These are phyloP conservation scores for Fusarium mangiferae DNA, from an alignment of 2,329 filamentous ascomycete species.

Conservation along the genomic window DNA sequence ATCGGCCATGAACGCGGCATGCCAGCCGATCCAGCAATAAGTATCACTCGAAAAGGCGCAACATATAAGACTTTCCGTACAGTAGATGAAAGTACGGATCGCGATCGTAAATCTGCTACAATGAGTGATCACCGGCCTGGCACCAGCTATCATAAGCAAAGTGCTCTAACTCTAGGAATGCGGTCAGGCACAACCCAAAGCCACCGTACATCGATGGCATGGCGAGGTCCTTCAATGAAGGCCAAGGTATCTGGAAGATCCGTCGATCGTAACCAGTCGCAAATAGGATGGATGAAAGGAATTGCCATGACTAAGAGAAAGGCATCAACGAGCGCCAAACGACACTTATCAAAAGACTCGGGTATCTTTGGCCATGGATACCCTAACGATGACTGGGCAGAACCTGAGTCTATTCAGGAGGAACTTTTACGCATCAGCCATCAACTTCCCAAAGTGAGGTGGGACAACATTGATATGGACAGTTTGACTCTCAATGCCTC, in stretches of 20 bases:
- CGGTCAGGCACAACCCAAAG: conserved; percentile 48
- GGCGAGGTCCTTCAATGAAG: conserved; percentile 70
- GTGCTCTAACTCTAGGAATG: conserved; percentile 57
- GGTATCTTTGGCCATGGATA: conserved; percentile 62
- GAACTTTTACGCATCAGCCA: conserved; percentile 71
- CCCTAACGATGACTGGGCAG: conserved; percentile 67
- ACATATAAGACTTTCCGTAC: conserved; percentile 87
- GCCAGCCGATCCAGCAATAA: conserved; percentile 71
- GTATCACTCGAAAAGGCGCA: conserved; percentile 84
- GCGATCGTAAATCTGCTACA: conserved; percentile 68
- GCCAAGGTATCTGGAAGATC: conserved; percentile 58
- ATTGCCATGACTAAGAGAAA: conserved; percentile 71
- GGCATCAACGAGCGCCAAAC: conserved; percentile 52
- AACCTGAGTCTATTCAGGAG: conserved; percentile 71
- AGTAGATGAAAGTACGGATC: conserved; percentile 67
- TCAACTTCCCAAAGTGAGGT: conserved; percentile 71
- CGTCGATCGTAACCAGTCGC: conserved; percentile 61
- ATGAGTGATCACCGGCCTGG: conserved; percentile 70
- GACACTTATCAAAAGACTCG: conserved; percentile 64
- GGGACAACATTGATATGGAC: conserved; percentile 73
- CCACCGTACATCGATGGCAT: conserved; percentile 52
- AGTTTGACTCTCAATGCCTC: conserved; percentile 68
- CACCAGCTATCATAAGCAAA: conserved; percentile 55
- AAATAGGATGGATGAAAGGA: conserved; percentile 76
- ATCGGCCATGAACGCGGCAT: conserved; percentile 80